phyloP scores from a whole-genome alignment of 495 filamentous ascomycete genomes.

The Sphaerosporella brunnea region DNA sequence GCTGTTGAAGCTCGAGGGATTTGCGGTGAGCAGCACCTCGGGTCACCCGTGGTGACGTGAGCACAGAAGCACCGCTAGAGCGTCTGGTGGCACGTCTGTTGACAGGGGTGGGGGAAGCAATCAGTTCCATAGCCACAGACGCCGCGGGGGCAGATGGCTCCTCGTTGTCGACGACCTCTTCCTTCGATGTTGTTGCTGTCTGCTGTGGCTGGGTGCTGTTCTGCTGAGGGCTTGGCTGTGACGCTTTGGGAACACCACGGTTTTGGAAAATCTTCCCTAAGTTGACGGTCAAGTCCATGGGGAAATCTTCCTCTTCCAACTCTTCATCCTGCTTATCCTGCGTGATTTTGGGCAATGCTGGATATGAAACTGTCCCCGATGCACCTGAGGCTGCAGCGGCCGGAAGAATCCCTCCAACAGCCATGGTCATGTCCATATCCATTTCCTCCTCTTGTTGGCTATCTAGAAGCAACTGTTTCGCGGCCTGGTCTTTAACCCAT shows the following conservation, averaged over 20 bases:
- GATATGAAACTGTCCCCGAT: background rate
- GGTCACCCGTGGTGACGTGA: background rate
- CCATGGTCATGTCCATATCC: constrained; percentile 43
- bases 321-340: constrained; percentile 28
- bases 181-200: background rate
- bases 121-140: background rate
- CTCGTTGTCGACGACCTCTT: background rate
- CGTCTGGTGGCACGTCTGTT: background rate
- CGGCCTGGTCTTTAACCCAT: constrained; percentile 49
- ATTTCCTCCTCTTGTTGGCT: constrained; percentile 30
- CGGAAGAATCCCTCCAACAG: constrained; percentile 47
- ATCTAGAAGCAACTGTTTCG: constrained; percentile 40
- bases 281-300: constrained; percentile 44
- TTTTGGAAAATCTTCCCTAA: background rate
- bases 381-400: background rate
- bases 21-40: constrained; percentile 13
- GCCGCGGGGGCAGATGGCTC: background rate
- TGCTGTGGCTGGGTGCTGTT: background rate
- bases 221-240: no score
- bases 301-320: constrained; percentile 37
- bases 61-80: background rate
- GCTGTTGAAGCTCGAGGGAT: constrained; percentile 37
- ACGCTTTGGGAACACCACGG: constrained; percentile 1
- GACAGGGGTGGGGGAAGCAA: background rate
- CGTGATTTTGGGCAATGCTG: background rate